Evolutionary conservation across 208 protist genomes (phyloP).

Genomic region (Vickermania spadyakhi): DNA sequence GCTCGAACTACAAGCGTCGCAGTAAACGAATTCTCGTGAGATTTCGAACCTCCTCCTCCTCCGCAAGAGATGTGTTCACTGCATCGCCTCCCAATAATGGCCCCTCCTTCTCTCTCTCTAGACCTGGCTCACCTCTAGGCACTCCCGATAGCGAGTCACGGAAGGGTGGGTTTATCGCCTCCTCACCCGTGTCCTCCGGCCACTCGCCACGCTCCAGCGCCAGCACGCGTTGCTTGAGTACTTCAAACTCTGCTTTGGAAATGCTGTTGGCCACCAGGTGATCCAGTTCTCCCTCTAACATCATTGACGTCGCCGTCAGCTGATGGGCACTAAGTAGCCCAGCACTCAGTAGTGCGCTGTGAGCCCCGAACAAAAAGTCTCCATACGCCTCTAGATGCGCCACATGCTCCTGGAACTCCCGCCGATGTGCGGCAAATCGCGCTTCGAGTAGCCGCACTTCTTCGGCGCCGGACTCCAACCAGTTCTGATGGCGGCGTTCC

Average conservation of each 20-base stretch:
- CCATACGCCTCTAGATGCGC: conserved; percentile 23
- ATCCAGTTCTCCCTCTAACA: conserved; percentile 21
- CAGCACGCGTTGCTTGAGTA: conserved; percentile 18
- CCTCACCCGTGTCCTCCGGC: no score
- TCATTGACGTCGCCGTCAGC: conserved; percentile 13
- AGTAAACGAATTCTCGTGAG: no score
- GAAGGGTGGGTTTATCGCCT: no score
- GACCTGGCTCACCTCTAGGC: no score
- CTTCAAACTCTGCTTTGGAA: conserved; percentile 14
- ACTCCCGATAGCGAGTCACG: no score
- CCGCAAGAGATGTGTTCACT: no score
- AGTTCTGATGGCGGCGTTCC: conserved; percentile 33
- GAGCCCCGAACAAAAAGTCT: conserved; percentile 25
- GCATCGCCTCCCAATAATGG: no score
- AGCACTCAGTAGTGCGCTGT: conserved; percentile 13
- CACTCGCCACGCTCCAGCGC: not conserved
- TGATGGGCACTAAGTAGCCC: conserved; percentile 21
- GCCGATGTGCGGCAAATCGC: conserved; percentile 29
- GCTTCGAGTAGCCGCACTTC: conserved; percentile 29
- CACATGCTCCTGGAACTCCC: conserved; percentile 21
- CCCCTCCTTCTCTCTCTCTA: no score
- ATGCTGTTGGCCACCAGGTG: conserved; percentile 19
- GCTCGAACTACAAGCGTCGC: no score
- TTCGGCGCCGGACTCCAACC: conserved; percentile 16
- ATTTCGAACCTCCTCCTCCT: no score